Conservation (phyloP, 2,329 filamentous ascomycete species). For the Metarhizium brunneum region DNA sequence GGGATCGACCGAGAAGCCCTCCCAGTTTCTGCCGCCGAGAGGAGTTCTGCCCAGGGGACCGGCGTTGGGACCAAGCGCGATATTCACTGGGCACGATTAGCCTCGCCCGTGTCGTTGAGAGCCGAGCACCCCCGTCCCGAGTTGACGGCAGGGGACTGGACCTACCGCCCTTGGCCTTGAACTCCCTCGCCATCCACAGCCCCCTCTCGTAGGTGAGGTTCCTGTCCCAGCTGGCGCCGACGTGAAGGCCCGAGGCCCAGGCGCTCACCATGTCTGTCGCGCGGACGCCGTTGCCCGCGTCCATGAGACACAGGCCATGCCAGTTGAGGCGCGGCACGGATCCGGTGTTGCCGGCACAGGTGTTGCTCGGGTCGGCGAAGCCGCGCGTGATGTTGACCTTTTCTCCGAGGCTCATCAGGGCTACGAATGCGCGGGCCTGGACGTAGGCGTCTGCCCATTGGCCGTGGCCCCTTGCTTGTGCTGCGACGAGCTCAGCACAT, state of each 20-base stretch:
- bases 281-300: constrained; percentile 39
- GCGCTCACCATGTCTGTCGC: constrained; percentile 38
- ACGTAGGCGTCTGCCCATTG: constrained; percentile 49
- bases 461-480: constrained; percentile 22
- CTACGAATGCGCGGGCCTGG: constrained; percentile 47
- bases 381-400: constrained; percentile 45
- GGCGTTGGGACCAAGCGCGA: constrained; percentile 61
- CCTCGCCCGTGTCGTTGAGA: not conserved
- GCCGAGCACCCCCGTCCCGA: too few species aligned
- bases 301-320: constrained; percentile 39
- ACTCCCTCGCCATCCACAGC: constrained; percentile 46
- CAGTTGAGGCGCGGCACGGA: constrained; percentile 34
- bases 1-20: constrained; percentile 63
- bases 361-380: constrained; percentile 39
- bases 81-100: constrained; percentile 38
- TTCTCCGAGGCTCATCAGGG: constrained; percentile 56
- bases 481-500: constrained; percentile 11
- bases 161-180: constrained; percentile 48
- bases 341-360: constrained; percentile 38
- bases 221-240: constrained; percentile 43
- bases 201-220: constrained; percentile 42
- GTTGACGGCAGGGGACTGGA: not conserved
- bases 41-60: constrained; percentile 64
- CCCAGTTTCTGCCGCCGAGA: constrained; percentile 65
- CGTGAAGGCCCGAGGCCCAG: constrained; percentile 38